phyloP scores from a whole-genome alignment of 371 early-diverging fungal species.

The Mycotypha africana region DNA sequence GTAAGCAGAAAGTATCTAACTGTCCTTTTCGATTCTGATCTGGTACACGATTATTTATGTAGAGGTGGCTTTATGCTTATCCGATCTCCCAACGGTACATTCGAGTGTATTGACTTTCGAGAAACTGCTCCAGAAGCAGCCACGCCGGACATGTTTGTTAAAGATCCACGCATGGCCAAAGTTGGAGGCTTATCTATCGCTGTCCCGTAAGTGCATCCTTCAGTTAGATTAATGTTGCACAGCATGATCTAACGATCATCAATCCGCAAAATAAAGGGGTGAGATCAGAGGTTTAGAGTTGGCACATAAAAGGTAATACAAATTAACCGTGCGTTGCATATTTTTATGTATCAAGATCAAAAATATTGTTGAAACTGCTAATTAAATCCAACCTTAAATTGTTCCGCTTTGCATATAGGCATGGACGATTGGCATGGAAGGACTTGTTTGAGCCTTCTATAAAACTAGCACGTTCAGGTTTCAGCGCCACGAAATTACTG shows the following conservation, averaged over 20 bases:
- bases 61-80: slow-evolving; percentile 98
- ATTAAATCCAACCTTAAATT: too few relatives aligned
- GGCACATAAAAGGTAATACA: slow-evolving; percentile 67
- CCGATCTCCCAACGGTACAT: slow-evolving; percentile 55
- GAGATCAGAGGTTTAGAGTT: slow-evolving; percentile 85
- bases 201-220: slow-evolving; percentile 66
- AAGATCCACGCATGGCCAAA: slow-evolving; percentile 59
- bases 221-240: neutral
- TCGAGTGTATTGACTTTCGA: slow-evolving; percentile 74
- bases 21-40: neutral
- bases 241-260: neutral
- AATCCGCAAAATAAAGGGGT: slow-evolving; percentile 61
- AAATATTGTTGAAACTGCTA: too few relatives aligned
- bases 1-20: neutral
- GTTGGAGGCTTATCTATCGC: slow-evolving; percentile 82
- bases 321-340: too few relatives aligned
- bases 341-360: too few relatives aligned
- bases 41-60: neutral
- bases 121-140: slow-evolving; percentile 89
- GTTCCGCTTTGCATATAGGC: too few relatives aligned
- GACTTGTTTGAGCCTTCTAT: slow-evolving; percentile 82
- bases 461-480: slow-evolving; percentile 76
- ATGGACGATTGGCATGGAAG: slow-evolving; percentile 87
- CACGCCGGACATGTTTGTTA: slow-evolving; percentile 63
- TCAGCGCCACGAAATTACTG: slow-evolving; percentile 55